Evolutionary conservation across 331 rosid species (phyloP), one percentile per base, ranked within the genome.

Genomic region (Rhamnella rubrinervis): DNA sequence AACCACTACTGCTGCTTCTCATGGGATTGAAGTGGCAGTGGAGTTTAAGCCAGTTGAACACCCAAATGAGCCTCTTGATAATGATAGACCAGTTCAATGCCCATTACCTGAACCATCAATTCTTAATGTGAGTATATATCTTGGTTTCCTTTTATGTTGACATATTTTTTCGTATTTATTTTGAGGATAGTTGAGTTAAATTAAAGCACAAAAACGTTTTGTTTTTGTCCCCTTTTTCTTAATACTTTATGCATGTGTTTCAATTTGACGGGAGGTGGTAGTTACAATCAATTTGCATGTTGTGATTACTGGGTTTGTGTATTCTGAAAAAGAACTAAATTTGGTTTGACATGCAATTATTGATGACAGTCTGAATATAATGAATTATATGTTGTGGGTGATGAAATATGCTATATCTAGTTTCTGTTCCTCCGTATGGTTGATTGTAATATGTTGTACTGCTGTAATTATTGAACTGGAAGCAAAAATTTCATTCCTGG

Each of bases 1-100:
- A 50, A 78, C 74, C 55, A 71, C 79, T 35, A 70, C 79, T 52
- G 59, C 95, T 53, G 80, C 83, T 61, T 63, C 96, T 78, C 98
- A 91, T 80, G 96, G 96, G 77, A 89, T 87, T 81, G 98, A 95
- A 82, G 93, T 87, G 26, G 92, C 91, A 0, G 90, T 84, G 28
- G 98, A 89, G 84, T 95, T 95, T 75, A 95, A 95, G 81, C 96
- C 98, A 5, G 97, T 91, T 63, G 97, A 95, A 70, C 97, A 95
- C 64, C 98, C 98, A 2, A 47, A 58, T 51, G 97, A 95, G 77
- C 97, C 97, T 17, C 95, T 81, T 35, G 96, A 91, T 75, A 85
- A 72, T 66, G 97, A 95, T 66, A 65, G 84, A 62, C 97, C 98
- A 5, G 83, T 95, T 75, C 97, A 82, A 69, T 91, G 97, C 80